Conservation (phyloP, 2,329 filamentous ascomycete genomes). For the Penicillium aurantiogriseum region DNA sequence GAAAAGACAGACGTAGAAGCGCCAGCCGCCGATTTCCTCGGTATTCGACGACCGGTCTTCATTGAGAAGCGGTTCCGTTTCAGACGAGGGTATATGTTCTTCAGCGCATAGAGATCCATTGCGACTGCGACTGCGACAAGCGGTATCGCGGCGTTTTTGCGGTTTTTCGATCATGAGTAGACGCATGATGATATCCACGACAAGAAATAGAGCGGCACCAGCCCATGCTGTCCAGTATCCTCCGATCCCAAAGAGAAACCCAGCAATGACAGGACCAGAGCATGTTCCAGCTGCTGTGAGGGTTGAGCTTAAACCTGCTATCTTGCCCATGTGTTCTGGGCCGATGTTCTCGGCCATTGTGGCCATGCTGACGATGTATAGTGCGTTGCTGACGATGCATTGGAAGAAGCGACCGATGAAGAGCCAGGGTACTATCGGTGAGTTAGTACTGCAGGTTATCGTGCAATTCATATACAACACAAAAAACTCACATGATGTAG, state of each 20-base stretch:
- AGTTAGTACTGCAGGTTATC: background rate
- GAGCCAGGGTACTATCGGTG: slow-evolving; percentile 2
- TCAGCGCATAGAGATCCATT: background rate
- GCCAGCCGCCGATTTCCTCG: slow-evolving; percentile 3
- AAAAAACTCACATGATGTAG: slow-evolving; percentile 1
- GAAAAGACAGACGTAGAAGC: slow-evolving; percentile 9
- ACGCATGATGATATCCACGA: slow-evolving; percentile 31
- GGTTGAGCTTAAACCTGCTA: slow-evolving; percentile 9
- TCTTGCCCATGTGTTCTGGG: slow-evolving; percentile 17
- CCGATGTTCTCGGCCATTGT: slow-evolving; percentile 17
- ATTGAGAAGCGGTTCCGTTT: background rate
- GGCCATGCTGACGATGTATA: slow-evolving; percentile 15
- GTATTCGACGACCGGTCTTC: background rate
- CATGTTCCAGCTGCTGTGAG: slow-evolving; percentile 19
- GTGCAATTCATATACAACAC: background rate
- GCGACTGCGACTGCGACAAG: background rate
- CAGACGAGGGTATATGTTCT: background rate
- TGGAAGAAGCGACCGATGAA: slow-evolving; percentile 18
- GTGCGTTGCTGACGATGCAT: slow-evolving; percentile 12
- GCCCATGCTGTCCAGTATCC: slow-evolving; percentile 32
- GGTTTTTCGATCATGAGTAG: slow-evolving; percentile 11
- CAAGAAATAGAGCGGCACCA: slow-evolving; percentile 22
- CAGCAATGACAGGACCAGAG: slow-evolving; percentile 26
- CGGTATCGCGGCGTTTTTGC: background rate
- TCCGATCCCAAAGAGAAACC: slow-evolving; percentile 22